A percentile compares a stretch with the other conserved stretches of the same genome.
These are phyloP conservation scores for Ceratocystiopsis brevicomis DNA, from an alignment of 2,329 filamentous ascomycete genomes.

Conservation along the genomic window DNA sequence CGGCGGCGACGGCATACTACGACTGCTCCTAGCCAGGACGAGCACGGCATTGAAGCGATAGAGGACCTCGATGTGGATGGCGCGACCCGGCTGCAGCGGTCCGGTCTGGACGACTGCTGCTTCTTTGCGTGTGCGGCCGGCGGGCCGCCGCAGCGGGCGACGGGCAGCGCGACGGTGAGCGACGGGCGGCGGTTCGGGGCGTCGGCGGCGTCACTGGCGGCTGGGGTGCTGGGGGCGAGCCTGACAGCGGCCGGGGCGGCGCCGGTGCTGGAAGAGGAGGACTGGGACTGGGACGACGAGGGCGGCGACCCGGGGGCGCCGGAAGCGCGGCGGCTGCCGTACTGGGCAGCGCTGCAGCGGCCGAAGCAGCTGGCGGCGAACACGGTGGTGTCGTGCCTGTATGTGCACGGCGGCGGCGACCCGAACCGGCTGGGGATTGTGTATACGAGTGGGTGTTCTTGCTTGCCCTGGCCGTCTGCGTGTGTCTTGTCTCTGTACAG, in stretches of 20 bases:
- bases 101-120: neutral
- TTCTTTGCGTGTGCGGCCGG: neutral
- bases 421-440: conserved; percentile 20
- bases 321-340: neutral
- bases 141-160: no score
- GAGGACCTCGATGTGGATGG: no score
- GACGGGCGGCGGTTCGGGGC: neutral
- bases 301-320: no score
- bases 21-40: neutral
- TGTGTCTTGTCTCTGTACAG: no score
- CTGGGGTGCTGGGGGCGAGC: neutral
- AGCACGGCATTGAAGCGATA: neutral
- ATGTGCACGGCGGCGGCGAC: conserved; percentile 17
- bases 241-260: neutral
- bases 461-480: neutral
- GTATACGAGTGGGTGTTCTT: conserved; percentile 20
- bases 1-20: neutral
- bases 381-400: conserved; percentile 4
- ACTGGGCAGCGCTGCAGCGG: neutral
- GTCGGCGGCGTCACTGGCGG: neutral
- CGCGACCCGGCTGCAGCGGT: neutral
- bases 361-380: neutral
- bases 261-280: neutral
- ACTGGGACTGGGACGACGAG: neutral
- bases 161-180: neutral